Base-by-base conservation (phyloP, 257 asterid species). In the Solanum clarkiae region DNA sequence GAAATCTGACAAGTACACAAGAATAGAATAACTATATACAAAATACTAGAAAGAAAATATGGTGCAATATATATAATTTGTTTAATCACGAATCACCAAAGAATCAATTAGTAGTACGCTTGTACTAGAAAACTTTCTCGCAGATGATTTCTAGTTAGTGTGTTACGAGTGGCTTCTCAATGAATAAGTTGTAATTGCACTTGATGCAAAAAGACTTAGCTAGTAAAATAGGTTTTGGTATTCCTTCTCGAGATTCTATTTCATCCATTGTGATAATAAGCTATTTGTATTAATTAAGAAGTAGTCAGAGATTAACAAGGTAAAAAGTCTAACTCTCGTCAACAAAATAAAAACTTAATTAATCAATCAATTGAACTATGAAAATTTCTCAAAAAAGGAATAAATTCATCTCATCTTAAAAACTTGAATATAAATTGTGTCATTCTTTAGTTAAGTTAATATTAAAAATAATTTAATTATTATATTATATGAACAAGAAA, bases 1-100 rank as follows among this genome's bases (percentile, higher is more conserved):
- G 18, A 24, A 24, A 63, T 2, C 0, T 24, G 10, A 63, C 0
- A 63, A 63, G 9, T 63, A 63, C 13, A 24, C 13, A 2, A 63
- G 4, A 17, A 63, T 0, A 0, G 1, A 11, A 0, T 0, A 0
- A 62, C 4, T 2, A 24, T 12, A 24, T 62, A 24, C 13, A 24
- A 24, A 63, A 63, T 36, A 36, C 40, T 24, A 63, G 40, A 63
- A 63, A 24, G 18, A 63, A 63, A 63, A 24, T 12, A 63, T 0
- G 18, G 18, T 63, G 18, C 36, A 24, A 0, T 2, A 63, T 63
- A 63, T 22, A 11, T 22, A 22, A 18, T 59, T 13, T 20, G 20
- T 59, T 20, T 12, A 9, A 59, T 59, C 29, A 59, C 10, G 0
- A 20, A 59, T 59, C 8, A 59, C 6, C 14, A 59, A 59, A n/a